These are phyloP conservation scores for Vanderwaltozyma tropicalis DNA, from an alignment of 805 yeast species.

Conservation along the genomic window DNA sequence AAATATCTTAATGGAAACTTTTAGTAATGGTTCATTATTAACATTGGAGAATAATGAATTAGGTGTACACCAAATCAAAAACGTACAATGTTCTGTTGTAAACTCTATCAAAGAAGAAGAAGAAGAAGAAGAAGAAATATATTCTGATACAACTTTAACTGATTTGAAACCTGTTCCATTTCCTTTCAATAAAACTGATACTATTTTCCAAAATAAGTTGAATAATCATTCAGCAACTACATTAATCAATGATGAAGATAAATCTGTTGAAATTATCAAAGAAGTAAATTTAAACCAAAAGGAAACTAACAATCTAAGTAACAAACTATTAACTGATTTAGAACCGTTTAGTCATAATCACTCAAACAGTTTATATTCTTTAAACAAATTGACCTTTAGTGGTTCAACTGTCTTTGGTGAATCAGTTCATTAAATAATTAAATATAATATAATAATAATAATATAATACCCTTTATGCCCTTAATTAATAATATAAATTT, in stretches of 20 bases:
- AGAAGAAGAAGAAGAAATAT: background rate
- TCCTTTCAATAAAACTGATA: background rate
- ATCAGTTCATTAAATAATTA: too few relatives aligned
- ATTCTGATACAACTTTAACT: slow-evolving; percentile 3
- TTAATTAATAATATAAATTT: too few relatives aligned
- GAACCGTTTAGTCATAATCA: background rate
- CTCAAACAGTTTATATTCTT: slow-evolving; percentile 9
- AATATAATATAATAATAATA: too few relatives aligned
- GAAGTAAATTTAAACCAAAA: background rate
- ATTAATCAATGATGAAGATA: background rate
- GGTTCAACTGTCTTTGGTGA: slow-evolving; percentile 12
- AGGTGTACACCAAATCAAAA: slow-evolving; percentile 17
- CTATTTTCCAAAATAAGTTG: background rate
- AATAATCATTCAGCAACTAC: slow-evolving; percentile 1
- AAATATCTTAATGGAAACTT: slow-evolving; percentile 7
- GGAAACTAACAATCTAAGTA: background rate
- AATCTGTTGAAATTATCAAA: background rate
- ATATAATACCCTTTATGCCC: too few relatives aligned
- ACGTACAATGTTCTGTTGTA: slow-evolving; percentile 8
- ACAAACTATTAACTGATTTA: background rate
- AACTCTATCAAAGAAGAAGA: slow-evolving; percentile 1
- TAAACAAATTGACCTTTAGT: slow-evolving; percentile 9
- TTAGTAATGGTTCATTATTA: slow-evolving; percentile 10
- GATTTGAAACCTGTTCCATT: background rate
- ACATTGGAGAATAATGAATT: slow-evolving; percentile 13